Base-by-base conservation (phyloP, 345 rosid species). In the Aurinia saxatilis region DNA sequence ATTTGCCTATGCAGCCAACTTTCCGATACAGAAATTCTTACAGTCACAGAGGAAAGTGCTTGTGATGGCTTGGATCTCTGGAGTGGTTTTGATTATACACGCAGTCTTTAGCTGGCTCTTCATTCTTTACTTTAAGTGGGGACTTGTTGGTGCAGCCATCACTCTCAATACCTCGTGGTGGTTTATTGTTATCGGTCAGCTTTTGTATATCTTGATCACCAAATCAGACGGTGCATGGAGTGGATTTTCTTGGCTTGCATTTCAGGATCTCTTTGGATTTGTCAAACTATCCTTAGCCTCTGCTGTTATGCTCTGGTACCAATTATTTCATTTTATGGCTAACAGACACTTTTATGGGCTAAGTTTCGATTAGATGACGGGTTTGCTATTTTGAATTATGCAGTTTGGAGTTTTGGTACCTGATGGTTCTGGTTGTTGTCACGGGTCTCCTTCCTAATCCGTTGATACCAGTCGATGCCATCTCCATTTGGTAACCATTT, bases 321-420 rank as follows among this genome's bases (percentile, higher is more conserved):
- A 29, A 12, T 40, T 51, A 36, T 60, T 30, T 2, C n/a, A 31
- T 15, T 41, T 18, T 40, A 10, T 39, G 10, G 44, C 8, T 67
- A 19, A 29, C 15, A 41, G 35, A 34, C 16, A 29, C 14, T 37
- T 16, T 4, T 8, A 35, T 33, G 31, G 38, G n/a, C 6, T 23
- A 12, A 3, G 17, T 47, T 21, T 19, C 15, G 8, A 10, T 33
- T 45, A 25, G 25, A 8, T 56, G 15, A 23, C 50, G 0, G 4
- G 17, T 42, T 40, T n/a, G 8, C 41, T 39, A 6, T 14, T 39
- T 1, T 25, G 59, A 11, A 25, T 66, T 48, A 9, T 78, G 68
- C 78, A 92, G 98, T 84, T 82, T 92, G 86, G 97, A 89, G 76
- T 85, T 89, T 58, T 92, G 97, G 97, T 92, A 85, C 80, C 64